Base-by-base conservation (phyloP, 331 rosid genomes). In the Prunus yedoensis region DNA sequence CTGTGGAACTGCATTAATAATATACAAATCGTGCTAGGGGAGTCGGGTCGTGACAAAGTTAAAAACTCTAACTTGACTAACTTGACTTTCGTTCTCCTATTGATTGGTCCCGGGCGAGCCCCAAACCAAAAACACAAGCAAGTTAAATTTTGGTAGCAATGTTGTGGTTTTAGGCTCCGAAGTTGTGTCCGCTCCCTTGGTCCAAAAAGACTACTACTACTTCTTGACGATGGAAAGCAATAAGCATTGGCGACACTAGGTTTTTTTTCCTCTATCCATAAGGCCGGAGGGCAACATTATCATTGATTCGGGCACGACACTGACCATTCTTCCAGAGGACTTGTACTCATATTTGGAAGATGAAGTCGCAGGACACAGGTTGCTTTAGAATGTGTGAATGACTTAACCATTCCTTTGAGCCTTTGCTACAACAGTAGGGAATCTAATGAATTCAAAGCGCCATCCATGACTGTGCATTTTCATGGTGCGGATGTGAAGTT, bases 121-220 rank as follows among this genome's bases (percentile, higher is more conserved):
- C 14, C 2, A 20, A 1, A 46, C 46, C 0, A 20, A 11, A 0
- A 15, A 1, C 0, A 41, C 83, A 0, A 78, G 88, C 74, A 82
- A 54, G 47, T 68, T 89, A 10, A 80, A 53, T 46, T 89, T 89
- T 13, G 94, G 91, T 1, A 21, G 73, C 4, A 60, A 61, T 1
- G 88, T 85, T 0, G 5, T 63, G 0, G 87, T 89, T 15, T 59
- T 74, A 0, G 88, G 89, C 0, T 0, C 0, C 0, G 83, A 75
- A 0, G 67, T 78, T 0, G 83, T 84, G 13, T 74, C 90, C 1
- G 79, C 0, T 25, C 27, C 27, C 27, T 11, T 74, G 3, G 3
- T 73, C 6, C 0, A 5, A 2, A 0, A 47, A 0, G 21, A 25
- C 0, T 86, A 53, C 52, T 87, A 87, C 50, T 59, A 4, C 38